Evolutionary conservation across 164 flowering plant species (phyloP).

Genomic region (Paratinospora sagittata): DNA sequence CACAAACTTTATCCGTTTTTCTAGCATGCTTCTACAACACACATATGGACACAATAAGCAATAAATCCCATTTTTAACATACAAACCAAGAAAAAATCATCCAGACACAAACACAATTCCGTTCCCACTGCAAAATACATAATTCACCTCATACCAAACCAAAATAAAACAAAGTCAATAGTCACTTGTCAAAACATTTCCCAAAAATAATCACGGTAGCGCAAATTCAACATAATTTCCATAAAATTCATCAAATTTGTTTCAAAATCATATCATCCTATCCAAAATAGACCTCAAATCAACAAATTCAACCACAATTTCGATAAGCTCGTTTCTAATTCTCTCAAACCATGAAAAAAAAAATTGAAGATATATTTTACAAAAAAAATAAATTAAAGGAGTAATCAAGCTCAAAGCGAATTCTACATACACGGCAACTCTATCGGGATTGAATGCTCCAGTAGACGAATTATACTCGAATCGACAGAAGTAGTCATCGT

Average conservation of each 20-base stretch:
- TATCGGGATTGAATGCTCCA: constrained; percentile 70
- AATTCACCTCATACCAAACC: no score
- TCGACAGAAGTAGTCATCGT: constrained; percentile 75
- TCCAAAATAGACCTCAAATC: no score
- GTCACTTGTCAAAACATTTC: background rate
- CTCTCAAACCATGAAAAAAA: no score
- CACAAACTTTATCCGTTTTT: no score
- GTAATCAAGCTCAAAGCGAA: no score
- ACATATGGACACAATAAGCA: no score
- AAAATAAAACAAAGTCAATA: background rate
- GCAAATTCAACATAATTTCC: background rate
- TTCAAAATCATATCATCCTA: no score
- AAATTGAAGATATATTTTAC: no score
- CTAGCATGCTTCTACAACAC: no score
- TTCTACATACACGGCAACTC: constrained; percentile 68
- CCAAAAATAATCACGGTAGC: background rate
- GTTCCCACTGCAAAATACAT: background rate
- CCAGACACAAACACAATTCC: background rate
- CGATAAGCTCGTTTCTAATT: no score
- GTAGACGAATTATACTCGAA: constrained; percentile 70
- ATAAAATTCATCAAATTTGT: background rate
- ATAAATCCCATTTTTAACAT: background rate
- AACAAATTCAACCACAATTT: no score
- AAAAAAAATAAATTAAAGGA: no score
- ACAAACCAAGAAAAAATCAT: background rate